Conservation (phyloP, 2,329 filamentous ascomycete genomes). For the Fusarium pseudograminearum region DNA sequence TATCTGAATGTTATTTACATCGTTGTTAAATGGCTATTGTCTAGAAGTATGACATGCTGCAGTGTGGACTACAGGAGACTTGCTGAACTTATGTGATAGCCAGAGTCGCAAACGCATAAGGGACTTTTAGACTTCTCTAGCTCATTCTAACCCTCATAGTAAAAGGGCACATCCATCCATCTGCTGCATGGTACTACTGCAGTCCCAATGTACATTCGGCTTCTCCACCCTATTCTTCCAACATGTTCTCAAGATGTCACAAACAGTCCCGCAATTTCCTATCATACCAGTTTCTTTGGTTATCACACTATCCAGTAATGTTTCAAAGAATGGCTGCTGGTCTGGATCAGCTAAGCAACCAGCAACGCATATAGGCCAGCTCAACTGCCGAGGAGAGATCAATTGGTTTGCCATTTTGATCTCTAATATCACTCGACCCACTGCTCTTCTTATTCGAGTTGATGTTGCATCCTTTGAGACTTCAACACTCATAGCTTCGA, state of each 20-base stretch:
- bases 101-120: no score
- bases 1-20: background rate
- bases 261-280: background rate
- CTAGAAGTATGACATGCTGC: no score
- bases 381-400: background rate
- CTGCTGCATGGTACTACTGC: background rate
- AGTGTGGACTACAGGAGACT: no score
- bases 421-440: background rate
- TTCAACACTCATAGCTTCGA: background rate
- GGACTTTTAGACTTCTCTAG: no score
- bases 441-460: background rate
- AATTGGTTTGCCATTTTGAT: background rate
- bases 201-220: background rate
- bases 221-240: background rate
- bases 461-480: rapidly evolving
- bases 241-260: background rate
- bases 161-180: background rate
- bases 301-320: rapidly evolving
- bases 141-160: background rate
- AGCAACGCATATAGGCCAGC: constrained; percentile 7
- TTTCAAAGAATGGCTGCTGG: background rate
- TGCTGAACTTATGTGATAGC: no score
- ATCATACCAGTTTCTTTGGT: background rate
- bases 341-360: background rate
- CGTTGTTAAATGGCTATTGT: no score